Percentiles rank a stretch among this genome's conserved stretches.
phyloP scores from a whole-genome alignment of 2,329 filamentous ascomycete genomes.

The Neonectria magnoliae region DNA sequence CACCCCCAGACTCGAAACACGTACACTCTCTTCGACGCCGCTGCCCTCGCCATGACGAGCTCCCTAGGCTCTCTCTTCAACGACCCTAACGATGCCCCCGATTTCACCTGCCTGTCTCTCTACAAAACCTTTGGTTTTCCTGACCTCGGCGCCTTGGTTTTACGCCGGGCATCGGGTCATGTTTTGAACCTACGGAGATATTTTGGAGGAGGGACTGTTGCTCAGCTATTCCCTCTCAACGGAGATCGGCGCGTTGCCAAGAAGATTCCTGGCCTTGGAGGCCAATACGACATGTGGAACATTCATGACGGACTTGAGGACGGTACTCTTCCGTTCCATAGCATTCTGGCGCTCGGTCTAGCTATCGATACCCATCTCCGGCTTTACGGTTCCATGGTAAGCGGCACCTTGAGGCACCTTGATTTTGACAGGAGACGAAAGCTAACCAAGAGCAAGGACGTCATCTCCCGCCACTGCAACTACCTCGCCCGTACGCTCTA shows the following conservation, averaged over 20 bases:
- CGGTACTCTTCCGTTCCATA: conserved; percentile 73
- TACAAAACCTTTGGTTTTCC: conserved; percentile 76
- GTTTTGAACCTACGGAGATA: conserved; percentile 66
- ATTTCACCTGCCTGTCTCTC: conserved; percentile 69
- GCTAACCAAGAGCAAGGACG: conserved; percentile 41
- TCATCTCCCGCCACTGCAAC: conserved; percentile 66
- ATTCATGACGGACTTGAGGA: conserved; percentile 73
- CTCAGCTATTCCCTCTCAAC: conserved; percentile 54
- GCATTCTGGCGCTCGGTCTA: conserved; percentile 69
- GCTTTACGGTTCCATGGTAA: conserved; percentile 65
- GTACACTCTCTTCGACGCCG: conserved; percentile 70
- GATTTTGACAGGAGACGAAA: not conserved
- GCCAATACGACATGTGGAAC: conserved; percentile 48
- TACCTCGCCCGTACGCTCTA: conserved; percentile 62
- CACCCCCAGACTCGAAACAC: conserved; percentile 35
- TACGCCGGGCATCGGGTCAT: conserved; percentile 64
- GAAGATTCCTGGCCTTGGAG: conserved; percentile 52
- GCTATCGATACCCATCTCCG: conserved; percentile 66
- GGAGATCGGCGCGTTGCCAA: conserved; percentile 45
- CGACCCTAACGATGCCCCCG: conserved; percentile 61
- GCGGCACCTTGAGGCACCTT: not conserved
- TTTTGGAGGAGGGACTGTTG: conserved; percentile 76
- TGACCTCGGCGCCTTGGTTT: conserved; percentile 69
- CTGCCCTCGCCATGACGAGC: conserved; percentile 71
- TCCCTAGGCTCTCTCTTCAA: conserved; percentile 62